These are phyloP conservation scores for Pontederia crassipes DNA, from an alignment of 176 grass and related monocot species.

Conservation along the genomic window DNA sequence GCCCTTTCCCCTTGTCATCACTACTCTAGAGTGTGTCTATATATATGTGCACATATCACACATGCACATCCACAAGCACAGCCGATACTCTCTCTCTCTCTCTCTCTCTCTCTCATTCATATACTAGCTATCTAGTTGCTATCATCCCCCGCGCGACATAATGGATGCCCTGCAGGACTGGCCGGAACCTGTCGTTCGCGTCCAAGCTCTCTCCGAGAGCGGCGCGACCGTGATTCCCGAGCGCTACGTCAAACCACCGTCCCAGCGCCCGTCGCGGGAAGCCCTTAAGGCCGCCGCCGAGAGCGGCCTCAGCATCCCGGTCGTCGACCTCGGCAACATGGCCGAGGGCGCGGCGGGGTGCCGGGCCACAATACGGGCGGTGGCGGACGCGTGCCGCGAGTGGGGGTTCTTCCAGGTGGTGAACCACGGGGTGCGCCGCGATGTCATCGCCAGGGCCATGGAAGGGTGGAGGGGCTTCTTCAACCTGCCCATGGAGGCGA, in stretches of 20 bases:
- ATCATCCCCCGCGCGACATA: too few species aligned
- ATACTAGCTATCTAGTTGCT: too few species aligned
- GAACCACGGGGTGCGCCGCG: slow-evolving; percentile 29
- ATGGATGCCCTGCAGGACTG: slow-evolving; percentile 24
- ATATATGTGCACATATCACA: too few species aligned
- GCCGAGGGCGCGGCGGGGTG: neutral
- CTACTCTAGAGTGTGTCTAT: too few species aligned
- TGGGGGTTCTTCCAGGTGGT: slow-evolving; percentile 47
- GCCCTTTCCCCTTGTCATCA: too few species aligned
- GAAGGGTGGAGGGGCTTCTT: slow-evolving; percentile 38
- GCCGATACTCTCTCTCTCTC: too few species aligned
- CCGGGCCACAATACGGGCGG: slow-evolving; percentile 13
- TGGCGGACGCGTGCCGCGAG: slow-evolving; percentile 27
- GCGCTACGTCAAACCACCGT: slow-evolving; percentile 25
- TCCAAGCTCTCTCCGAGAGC: slow-evolving; percentile 27
- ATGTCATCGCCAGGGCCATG: neutral
- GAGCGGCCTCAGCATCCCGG: slow-evolving; percentile 9
- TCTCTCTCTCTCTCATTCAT: too few species aligned
- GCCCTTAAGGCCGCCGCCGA: neutral
- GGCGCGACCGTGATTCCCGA: slow-evolving; percentile 14
- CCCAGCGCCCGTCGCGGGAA: slow-evolving; percentile 13
- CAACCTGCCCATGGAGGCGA: slow-evolving; percentile 21
- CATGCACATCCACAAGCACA: too few species aligned
- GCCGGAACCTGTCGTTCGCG: slow-evolving; percentile 23
- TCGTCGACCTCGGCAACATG: slow-evolving; percentile 17